Percentiles rank a stretch among this genome's conserved stretches.
Evolutionary conservation across 345 rosid species (phyloP).

Genomic region (Murraya koenigii): DNA sequence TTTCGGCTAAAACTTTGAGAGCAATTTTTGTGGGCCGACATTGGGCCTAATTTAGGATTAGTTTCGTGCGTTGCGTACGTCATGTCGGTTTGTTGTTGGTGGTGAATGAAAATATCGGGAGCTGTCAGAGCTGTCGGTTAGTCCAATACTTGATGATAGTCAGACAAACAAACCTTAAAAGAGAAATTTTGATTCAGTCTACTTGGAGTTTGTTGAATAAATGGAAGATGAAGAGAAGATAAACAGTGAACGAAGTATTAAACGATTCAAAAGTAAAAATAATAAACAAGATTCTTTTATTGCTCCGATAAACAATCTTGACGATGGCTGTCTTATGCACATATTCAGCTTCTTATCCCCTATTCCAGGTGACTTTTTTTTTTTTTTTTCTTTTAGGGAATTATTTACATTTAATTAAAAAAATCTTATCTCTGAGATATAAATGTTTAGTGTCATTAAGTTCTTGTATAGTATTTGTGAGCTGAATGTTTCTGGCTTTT

Average conservation of each 20-base stretch:
- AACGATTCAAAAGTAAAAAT: background rate
- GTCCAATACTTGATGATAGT: background rate
- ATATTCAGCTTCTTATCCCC: constrained; percentile 94
- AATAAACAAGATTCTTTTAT: constrained; percentile 7
- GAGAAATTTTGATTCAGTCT: background rate
- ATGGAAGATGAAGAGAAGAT: background rate
- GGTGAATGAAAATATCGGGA: background rate
- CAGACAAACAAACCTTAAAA: too few species aligned
- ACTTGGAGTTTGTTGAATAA: background rate
- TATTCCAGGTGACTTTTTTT: constrained; percentile 56
- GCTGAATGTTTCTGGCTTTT: background rate
- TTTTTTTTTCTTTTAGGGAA: background rate
- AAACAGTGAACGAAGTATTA: background rate
- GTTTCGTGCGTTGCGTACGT: background rate
- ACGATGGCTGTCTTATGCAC: constrained; percentile 99
- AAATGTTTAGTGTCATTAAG: background rate
- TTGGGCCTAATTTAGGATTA: too few species aligned
- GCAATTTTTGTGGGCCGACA: too few species aligned
- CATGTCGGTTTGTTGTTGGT: background rate
- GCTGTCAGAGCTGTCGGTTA: background rate
- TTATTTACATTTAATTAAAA: background rate
- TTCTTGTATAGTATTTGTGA: background rate
- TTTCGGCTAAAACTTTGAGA: too few species aligned
- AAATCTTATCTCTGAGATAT: background rate
- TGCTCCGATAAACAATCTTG: constrained; percentile 66